These are phyloP conservation scores for Chlamydomonas schloesseri DNA, from an alignment of 139 green algal species.

Conservation along the genomic window DNA sequence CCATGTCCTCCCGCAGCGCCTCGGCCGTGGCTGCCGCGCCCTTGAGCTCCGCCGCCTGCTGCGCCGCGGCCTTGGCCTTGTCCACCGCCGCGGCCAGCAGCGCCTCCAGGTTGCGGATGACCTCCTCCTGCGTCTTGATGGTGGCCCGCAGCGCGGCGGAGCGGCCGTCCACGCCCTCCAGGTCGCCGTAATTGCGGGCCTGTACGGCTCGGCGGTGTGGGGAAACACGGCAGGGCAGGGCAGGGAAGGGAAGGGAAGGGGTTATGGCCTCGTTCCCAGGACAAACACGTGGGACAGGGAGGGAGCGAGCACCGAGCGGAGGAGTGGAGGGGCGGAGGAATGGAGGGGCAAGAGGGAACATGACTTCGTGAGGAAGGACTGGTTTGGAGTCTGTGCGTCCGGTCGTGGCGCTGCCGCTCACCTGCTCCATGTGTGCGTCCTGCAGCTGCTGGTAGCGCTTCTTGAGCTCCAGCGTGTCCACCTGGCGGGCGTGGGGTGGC, in stretches of 20 bases:
- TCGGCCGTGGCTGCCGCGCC: not conserved
- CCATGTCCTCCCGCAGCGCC: not conserved
- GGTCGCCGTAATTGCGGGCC: not conserved
- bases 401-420: no score
- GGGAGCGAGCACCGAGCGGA: no score
- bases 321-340: no score
- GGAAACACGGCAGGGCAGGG: not conserved
- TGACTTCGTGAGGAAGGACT: no score
- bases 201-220: not conserved
- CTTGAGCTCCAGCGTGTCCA: constrained; percentile 69
- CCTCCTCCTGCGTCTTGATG: constrained; percentile 57
- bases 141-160: constrained; percentile 18
- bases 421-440: constrained; percentile 71
- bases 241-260: no score
- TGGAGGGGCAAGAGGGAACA: not conserved
- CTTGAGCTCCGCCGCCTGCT: not conserved
- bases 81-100: constrained; percentile 37
- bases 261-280: no score
- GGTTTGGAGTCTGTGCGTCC: no score
- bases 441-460: constrained; percentile 68
- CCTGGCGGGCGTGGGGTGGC: constrained; percentile 7
- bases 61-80: constrained; percentile 33
- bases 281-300: no score
- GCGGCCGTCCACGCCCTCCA: constrained; percentile 4
- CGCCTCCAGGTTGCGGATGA: constrained; percentile 59